Percentiles rank a stretch among this genome's conserved stretches.
Evolutionary conservation across 176 grass and related monocot species (phyloP).

Genomic region (Musa schizocarpa): DNA sequence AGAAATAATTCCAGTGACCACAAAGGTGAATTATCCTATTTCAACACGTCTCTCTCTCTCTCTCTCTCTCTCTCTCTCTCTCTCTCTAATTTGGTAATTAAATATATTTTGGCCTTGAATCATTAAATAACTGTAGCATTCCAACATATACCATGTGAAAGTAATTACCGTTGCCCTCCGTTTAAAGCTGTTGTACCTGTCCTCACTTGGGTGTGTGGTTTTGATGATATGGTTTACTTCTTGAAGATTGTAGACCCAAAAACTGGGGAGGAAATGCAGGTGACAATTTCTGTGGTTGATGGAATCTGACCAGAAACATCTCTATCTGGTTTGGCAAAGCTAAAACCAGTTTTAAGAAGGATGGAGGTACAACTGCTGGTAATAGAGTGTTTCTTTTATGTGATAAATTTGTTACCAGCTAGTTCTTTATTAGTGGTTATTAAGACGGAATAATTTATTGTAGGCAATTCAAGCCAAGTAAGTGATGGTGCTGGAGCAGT

Average conservation of each 20-base stretch:
- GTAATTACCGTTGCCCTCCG: too few species aligned
- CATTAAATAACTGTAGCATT: too few species aligned
- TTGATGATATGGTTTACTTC: not conserved
- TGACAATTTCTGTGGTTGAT: slow-evolving; percentile 87
- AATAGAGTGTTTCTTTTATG: slow-evolving; percentile 3
- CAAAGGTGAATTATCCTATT: slow-evolving; percentile 45
- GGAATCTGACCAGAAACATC: slow-evolving; percentile 81
- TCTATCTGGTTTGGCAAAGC: slow-evolving; percentile 52
- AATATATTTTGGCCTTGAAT: too few species aligned
- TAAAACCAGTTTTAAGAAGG: slow-evolving; percentile 92
- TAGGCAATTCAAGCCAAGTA: slow-evolving; percentile 98
- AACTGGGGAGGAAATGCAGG: slow-evolving; percentile 78
- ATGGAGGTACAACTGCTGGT: slow-evolving; percentile 95
- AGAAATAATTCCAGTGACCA: slow-evolving; percentile 83
- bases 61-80: not conserved
- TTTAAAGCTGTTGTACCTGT: not conserved
- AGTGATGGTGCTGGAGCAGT: slow-evolving; percentile 99
- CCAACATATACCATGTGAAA: too few species aligned
- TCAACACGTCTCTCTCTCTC: not conserved
- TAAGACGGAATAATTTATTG: slow-evolving; percentile 9
- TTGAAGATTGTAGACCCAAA: slow-evolving; percentile 77
- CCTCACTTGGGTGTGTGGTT: not conserved
- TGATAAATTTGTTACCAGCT: not conserved
- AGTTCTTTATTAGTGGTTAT: not conserved
- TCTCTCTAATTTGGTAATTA: not conserved